A percentile compares a stretch with the other conserved stretches of the same genome.
These are phyloP conservation scores for Sorghum bicolor DNA, from an alignment of 176 grass and related monocot species.

Conservation along the genomic window Sorghum_bicolor_NCBIv3 NC_012873.2:52450001-52450500, in stretches of 20 bases:
- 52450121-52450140: slow-evolving; percentile 35
- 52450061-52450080: background rate
- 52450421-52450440: background rate
- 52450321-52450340: background rate
- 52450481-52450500: slow-evolving; percentile 7
- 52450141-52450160: slow-evolving; percentile 36
- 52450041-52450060: background rate
- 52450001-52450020: background rate
- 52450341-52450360: background rate
- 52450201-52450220: slow-evolving; percentile 17
- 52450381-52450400: background rate
- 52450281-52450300: slow-evolving; percentile 21
- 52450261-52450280: background rate
- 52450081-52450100: slow-evolving; percentile 36
- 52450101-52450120: slow-evolving; percentile 38
- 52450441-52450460: background rate
- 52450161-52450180: slow-evolving; percentile 26
- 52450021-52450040: slow-evolving; percentile 26
- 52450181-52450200: background rate
- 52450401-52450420: slow-evolving; percentile 2
- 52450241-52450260: background rate
- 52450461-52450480: background rate
- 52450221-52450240: slow-evolving; percentile 17
- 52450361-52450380: background rate
- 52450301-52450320: background rate